phyloP scores from a whole-genome alignment of 176 grass and related monocot species.

The Guadua angustifolia region DNA sequence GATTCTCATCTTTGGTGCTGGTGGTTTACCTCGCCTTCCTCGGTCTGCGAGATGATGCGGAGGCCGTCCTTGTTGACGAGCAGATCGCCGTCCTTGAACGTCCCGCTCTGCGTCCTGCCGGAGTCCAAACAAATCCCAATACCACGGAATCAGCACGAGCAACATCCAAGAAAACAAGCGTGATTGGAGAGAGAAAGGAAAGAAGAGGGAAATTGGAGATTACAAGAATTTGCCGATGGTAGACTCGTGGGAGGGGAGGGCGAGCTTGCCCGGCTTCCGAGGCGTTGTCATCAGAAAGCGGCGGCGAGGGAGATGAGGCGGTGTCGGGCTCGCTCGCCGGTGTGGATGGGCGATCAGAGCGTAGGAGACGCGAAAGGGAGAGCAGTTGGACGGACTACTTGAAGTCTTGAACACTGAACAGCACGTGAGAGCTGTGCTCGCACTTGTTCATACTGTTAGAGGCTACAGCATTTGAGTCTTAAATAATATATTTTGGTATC shows the following conservation, averaged over 20 bases:
- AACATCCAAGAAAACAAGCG: constrained; percentile 24
- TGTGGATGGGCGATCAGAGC: neutral
- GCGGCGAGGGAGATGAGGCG: neutral
- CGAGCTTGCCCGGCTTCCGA: constrained; percentile 50
- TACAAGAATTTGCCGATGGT: constrained; percentile 89
- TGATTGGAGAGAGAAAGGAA: neutral
- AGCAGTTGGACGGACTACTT: neutral
- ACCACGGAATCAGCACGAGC: neutral
- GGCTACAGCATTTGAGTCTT: too few relatives aligned
- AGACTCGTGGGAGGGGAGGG: constrained; percentile 67
- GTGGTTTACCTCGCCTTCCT: constrained; percentile 72
- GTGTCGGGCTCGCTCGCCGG: neutral
- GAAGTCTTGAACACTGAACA: too few relatives aligned
- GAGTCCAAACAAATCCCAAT: neutral
- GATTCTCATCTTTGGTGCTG: neutral
- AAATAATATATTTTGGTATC: too few relatives aligned
- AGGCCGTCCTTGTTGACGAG: constrained; percentile 97
- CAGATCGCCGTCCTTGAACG: constrained; percentile 94
- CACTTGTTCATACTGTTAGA: too few relatives aligned
- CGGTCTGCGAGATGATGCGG: constrained; percentile 77
- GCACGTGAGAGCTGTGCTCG: too few relatives aligned
- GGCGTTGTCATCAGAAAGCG: constrained; percentile 34
- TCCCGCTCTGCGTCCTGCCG: constrained; percentile 88
- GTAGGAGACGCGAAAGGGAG: constrained; percentile 26
- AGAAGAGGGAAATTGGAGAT: neutral